These are phyloP conservation scores for Ascochyta koolunga DNA, from an alignment of 2,329 filamentous ascomycete species.

Conservation along the genomic window DNA sequence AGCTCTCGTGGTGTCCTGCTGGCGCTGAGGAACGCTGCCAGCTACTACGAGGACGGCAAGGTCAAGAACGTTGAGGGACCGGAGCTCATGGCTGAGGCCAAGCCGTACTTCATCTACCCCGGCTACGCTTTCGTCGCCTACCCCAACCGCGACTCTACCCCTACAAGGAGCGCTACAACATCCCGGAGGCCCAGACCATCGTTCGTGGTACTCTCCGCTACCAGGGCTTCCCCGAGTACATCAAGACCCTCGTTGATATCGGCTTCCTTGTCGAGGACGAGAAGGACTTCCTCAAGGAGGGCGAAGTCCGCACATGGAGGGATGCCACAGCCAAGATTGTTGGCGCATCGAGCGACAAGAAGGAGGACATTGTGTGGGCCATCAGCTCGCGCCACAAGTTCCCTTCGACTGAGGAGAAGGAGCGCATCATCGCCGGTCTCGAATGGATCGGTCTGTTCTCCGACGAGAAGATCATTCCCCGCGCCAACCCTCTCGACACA, in stretches of 20 bases:
- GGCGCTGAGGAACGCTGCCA: constrained; percentile 84
- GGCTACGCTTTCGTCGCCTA: constrained; percentile 91
- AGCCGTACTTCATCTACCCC: constrained; percentile 90
- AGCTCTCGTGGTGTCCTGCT: constrained; percentile 82
- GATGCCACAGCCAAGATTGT: constrained; percentile 82
- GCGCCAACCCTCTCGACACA: constrained; percentile 85
- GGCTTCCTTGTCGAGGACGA: constrained; percentile 82
- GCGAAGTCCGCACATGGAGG: constrained; percentile 74
- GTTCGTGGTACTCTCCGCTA: constrained; percentile 86
- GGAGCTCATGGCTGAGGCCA: constrained; percentile 84
- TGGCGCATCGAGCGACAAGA: constrained; percentile 67
- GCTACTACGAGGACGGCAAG: constrained; percentile 80
- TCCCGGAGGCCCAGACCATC: constrained; percentile 89
- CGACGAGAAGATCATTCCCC: constrained; percentile 70
- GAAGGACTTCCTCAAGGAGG: constrained; percentile 65
- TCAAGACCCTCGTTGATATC: constrained; percentile 85
- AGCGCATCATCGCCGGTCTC: constrained; percentile 73
- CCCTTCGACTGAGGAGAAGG: constrained; percentile 68
- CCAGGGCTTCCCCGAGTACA: constrained; percentile 87
- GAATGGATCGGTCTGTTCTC: constrained; percentile 75
- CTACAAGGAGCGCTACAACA: constrained; percentile 88
- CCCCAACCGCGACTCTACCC: constrained; percentile 89
- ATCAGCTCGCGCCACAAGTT: constrained; percentile 80
- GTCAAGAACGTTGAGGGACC: constrained; percentile 61
- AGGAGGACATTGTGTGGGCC: constrained; percentile 73